Evolutionary conservation across 148 eudicot species (phyloP).

Genomic region (Rhododendron mucronatum): DNA sequence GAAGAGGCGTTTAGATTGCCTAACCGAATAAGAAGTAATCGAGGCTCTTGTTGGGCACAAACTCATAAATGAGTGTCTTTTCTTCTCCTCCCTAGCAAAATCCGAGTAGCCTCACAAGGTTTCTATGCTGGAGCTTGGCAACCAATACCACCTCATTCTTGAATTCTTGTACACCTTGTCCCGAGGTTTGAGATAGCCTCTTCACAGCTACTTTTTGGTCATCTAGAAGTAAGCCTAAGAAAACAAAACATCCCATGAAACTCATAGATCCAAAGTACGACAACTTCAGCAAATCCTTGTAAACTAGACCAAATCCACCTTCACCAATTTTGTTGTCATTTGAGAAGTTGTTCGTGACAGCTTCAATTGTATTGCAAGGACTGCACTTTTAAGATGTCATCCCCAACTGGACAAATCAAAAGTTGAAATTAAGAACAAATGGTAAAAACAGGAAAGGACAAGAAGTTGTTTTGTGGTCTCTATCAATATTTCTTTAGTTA

Average conservation of each 20-base stretch:
- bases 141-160: too few relatives aligned
- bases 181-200: too few relatives aligned
- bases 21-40: not conserved
- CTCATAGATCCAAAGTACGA: not conserved
- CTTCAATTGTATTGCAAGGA: slow-evolving; percentile 10
- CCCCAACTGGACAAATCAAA: not conserved
- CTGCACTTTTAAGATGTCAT: not conserved
- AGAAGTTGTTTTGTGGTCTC: not conserved
- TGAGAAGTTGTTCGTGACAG: slow-evolving; percentile 9
- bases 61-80: too few relatives aligned
- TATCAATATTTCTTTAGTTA: not conserved
- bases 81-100: too few relatives aligned
- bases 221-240: too few relatives aligned
- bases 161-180: too few relatives aligned
- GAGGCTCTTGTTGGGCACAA: too few relatives aligned
- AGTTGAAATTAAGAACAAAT: not conserved
- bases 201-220: too few relatives aligned
- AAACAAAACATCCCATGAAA: too few relatives aligned
- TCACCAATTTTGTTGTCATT: slow-evolving; percentile 8
- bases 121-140: too few relatives aligned
- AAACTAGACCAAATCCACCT: slow-evolving; percentile 17
- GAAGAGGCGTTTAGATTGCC: not conserved
- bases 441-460: not conserved
- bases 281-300: not conserved
- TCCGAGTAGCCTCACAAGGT: too few relatives aligned